phyloP scores from a whole-genome alignment of 2,329 filamentous ascomycete species.

The Fusarium algeriense region DNA sequence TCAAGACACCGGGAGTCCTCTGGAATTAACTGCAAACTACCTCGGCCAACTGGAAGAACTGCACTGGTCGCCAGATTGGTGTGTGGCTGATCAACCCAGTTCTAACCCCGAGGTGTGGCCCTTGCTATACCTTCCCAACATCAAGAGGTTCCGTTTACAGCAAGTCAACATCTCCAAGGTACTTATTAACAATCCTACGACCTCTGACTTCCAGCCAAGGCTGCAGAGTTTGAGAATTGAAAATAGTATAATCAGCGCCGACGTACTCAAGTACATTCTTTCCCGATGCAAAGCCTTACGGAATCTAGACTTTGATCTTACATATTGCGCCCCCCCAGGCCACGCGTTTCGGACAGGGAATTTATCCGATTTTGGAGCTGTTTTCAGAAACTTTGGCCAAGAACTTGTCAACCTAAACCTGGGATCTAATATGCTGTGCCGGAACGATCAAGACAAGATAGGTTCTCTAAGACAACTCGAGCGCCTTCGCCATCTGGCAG shows the following conservation, averaged over 20 bases:
- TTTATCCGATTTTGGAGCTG: not conserved
- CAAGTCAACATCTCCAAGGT: too few species aligned
- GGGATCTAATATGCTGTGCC: not conserved
- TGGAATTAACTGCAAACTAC: not conserved
- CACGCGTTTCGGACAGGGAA: not conserved
- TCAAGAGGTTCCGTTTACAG: not conserved
- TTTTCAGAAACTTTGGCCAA: slow-evolving; percentile 2
- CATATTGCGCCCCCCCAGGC: not conserved
- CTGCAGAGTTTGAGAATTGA: not conserved
- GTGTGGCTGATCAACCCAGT: too few species aligned
- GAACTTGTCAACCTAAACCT: not conserved
- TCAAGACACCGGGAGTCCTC: not conserved
- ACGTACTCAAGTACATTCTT: not conserved
- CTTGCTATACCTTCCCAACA: not conserved
- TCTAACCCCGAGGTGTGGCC: not conserved
- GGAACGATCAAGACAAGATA: not conserved
- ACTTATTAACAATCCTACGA: too few species aligned
- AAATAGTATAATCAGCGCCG: not conserved
- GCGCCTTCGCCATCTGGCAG: not conserved
- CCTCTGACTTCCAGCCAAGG: not conserved
- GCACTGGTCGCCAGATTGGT: not conserved
- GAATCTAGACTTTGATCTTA: not conserved
- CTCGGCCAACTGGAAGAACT: not conserved
- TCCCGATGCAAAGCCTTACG: not conserved
- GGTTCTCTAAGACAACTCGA: not conserved